Evolutionary conservation across 1,284 basidiomycete genomes (phyloP).

Genomic region (Sporisorium exsertum): DNA sequence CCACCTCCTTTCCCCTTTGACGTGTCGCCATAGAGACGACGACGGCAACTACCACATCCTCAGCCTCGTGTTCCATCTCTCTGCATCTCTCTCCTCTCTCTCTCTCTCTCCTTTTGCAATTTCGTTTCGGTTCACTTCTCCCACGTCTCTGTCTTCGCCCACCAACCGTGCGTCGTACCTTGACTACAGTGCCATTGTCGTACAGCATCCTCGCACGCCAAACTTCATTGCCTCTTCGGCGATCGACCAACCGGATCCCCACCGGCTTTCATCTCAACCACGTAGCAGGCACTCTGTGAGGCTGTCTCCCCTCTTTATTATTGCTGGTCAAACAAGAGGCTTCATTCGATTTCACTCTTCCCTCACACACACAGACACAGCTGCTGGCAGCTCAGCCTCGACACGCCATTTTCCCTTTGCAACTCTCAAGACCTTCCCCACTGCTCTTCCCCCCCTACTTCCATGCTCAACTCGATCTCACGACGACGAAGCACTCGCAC

Average conservation of each 20-base stretch:
- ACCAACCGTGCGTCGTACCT: not conserved
- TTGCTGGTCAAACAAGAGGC: conserved; percentile 35
- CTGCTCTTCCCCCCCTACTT: not conserved
- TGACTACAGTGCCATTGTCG: not conserved
- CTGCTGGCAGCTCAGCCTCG: conserved; percentile 35
- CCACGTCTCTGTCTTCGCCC: not conserved
- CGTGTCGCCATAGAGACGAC: conserved; percentile 17
- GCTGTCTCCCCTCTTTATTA: conserved; percentile 3
- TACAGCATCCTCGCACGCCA: not conserved
- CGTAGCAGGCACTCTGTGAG: conserved; percentile 24
- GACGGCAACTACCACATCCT: conserved; percentile 14
- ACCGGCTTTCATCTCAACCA: not conserved
- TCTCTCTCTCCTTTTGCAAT: not conserved
- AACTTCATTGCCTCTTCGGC: conserved; percentile 4
- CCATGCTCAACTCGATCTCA: conserved; percentile 11
- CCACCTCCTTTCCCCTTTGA: not conserved
- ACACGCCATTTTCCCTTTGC: not conserved
- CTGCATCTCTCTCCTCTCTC: conserved; percentile 2
- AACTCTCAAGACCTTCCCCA: not conserved
- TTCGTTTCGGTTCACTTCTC: not conserved
- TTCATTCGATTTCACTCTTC: not conserved
- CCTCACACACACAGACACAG: conserved; percentile 7
- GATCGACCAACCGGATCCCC: conserved; percentile 8
- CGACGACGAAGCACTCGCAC: conserved; percentile 7
- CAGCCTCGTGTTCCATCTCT: conserved; percentile 10